Conservation (phyloP, 2,329 filamentous ascomycete species). For the Diaporthe caulivora region DNA sequence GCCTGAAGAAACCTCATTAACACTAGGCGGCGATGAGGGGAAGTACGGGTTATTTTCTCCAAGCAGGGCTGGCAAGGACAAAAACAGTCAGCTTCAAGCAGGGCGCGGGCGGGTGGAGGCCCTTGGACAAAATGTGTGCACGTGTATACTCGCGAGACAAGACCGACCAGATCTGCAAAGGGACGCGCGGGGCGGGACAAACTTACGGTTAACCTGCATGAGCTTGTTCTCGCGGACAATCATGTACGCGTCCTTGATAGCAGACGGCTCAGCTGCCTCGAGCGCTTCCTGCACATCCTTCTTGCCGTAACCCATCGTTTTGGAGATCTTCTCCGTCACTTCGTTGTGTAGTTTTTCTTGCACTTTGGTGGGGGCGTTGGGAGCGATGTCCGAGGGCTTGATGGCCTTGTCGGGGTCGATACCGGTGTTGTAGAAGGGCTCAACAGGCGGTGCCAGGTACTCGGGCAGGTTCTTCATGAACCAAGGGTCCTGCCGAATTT, state of each 20-base stretch:
- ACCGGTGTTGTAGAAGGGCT: slow-evolving; percentile 95
- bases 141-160: slow-evolving; percentile 8
- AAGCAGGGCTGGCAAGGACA: slow-evolving; percentile 58
- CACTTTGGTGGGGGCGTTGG: slow-evolving; percentile 80
- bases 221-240: slow-evolving; percentile 98
- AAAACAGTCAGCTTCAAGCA: slow-evolving; percentile 44
- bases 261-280: slow-evolving; percentile 91
- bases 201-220: slow-evolving; percentile 94
- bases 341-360: slow-evolving; percentile 92
- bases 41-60: slow-evolving; percentile 58
- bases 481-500: slow-evolving; percentile 95
- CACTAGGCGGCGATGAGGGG: slow-evolving; percentile 59
- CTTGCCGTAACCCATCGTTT: slow-evolving; percentile 97
- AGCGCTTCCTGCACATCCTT: slow-evolving; percentile 95
- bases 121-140: not conserved
- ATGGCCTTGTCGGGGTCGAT: slow-evolving; percentile 94
- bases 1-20: slow-evolving; percentile 67
- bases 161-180: not conserved
- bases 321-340: slow-evolving; percentile 94
- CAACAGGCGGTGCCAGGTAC: slow-evolving; percentile 87
- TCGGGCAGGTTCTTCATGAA: slow-evolving; percentile 88
- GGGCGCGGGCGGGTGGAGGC: slow-evolving; percentile 6
- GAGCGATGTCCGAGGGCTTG: slow-evolving; percentile 83
- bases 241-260: slow-evolving; percentile 98
- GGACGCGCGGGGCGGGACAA: not conserved